These are phyloP conservation scores for Termitomyces sp. DNA, from an alignment of 768 basidiomycete species.

Conservation along the genomic window DNA sequence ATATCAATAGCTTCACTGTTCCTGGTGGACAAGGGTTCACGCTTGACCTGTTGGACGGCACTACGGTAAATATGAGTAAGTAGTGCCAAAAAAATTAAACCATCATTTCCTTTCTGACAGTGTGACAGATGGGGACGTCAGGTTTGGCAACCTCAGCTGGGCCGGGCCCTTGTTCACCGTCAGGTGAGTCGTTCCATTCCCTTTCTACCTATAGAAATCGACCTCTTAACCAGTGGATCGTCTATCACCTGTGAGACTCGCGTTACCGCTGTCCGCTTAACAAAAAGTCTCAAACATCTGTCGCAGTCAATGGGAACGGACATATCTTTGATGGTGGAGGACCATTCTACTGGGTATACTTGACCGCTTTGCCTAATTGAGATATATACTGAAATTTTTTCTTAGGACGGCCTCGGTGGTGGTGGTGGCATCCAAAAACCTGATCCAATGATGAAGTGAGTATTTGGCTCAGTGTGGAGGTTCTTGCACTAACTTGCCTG, in stretches of 20 bases:
- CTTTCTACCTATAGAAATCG: neutral
- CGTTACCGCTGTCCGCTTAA: neutral
- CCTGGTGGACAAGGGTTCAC: conserved; percentile 47
- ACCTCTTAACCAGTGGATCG: conserved; percentile 30
- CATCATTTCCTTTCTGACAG: neutral
- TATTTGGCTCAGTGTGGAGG: neutral
- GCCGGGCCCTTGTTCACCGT: conserved; percentile 50
- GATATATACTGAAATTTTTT: neutral
- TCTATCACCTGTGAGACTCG: conserved; percentile 40
- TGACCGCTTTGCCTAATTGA: neutral
- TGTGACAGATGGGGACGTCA: conserved; percentile 48
- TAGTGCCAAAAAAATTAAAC: conserved; percentile 1
- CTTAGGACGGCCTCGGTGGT: conserved; percentile 34
- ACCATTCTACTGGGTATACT: conserved; percentile 36
- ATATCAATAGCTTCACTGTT: conserved; percentile 52
- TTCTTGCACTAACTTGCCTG: neutral
- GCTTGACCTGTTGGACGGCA: conserved; percentile 39
- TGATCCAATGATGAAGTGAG: conserved; percentile 39
- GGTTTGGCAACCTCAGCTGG: conserved; percentile 50
- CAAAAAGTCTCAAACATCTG: neutral
- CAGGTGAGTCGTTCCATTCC: conserved; percentile 24
- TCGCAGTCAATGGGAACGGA: conserved; percentile 35
- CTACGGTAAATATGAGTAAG: conserved; percentile 57
- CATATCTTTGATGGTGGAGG: conserved; percentile 39
- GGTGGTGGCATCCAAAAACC: conserved; percentile 35